Conservation (phyloP, 805 yeast species). For the Metschnikowia bowlesiae region DNA sequence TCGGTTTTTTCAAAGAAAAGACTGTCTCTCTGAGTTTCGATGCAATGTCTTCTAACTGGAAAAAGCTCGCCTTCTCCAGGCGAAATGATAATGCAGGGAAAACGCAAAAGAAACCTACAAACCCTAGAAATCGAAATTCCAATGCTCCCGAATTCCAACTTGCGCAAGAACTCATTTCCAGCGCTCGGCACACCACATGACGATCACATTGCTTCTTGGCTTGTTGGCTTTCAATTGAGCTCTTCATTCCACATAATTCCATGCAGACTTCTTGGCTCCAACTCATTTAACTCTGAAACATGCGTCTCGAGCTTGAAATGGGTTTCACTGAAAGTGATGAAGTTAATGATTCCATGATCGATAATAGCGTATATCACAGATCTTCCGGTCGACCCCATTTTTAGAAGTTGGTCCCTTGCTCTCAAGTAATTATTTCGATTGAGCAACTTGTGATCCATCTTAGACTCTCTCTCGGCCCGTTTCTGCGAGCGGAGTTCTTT, state of each 20-base stretch:
- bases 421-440: conserved; percentile 25
- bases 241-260: conserved; percentile 16
- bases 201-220: background rate
- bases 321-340: conserved; percentile 48
- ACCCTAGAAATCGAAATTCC: background rate
- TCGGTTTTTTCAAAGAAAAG: conserved; percentile 3
- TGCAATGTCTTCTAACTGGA: background rate
- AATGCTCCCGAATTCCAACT: background rate
- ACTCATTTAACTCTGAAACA: conserved; percentile 5
- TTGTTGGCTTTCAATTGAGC: background rate
- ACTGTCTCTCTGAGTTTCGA: conserved; percentile 1
- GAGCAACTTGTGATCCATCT: conserved; percentile 22
- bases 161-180: background rate
- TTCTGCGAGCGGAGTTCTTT: conserved; percentile 21
- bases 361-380: conserved; percentile 62
- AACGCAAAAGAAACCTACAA: background rate
- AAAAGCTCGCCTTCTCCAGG: background rate
- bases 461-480: conserved; percentile 25
- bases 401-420: conserved; percentile 39
- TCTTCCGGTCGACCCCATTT: conserved; percentile 45
- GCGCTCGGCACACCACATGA: background rate
- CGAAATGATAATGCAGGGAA: background rate
- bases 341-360: conserved; percentile 72
- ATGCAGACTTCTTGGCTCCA: conserved; percentile 9
- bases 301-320: conserved; percentile 36